Base-by-base conservation (phyloP, 768 basidiomycete species). In the Lactarius vividus region DNA sequence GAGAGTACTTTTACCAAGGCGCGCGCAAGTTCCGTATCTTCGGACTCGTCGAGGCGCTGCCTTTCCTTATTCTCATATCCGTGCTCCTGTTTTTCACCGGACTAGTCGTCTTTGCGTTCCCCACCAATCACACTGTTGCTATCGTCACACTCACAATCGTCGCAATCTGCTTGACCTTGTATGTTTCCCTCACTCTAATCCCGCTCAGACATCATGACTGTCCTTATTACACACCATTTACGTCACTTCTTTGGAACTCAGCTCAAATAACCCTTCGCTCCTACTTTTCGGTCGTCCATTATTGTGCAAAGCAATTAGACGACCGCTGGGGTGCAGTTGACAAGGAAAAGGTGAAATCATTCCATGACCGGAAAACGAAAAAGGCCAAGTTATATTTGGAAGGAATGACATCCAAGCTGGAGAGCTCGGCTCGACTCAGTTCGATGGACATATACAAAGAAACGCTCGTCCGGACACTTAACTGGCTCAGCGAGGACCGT, bases 41-140 rank as follows among this genome's bases (percentile, higher is more conserved):
- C 8, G 71, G 74, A 2, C 70, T 83, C 8, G 78, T 82, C 5
- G 76, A 79, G 40, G 67, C 74, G n/a, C 79, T 84, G 35, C 53
- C 53, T 2, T 28, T 15, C 18, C 26, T 62, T 29, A 28, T 62
- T 3, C 61, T 55, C 28, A 11, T 11, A 11, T 54, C 53, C 1
- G 20, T 56, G 15, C 1, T 54, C 5, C n/a, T 62, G 8, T 62
- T 62, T 16, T 62, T 52, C n/a, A 4, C 46, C 7, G 61, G 53
- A 3, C 61, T 62, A 6, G 6, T 62, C 53, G 52, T 28, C 61
- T 62, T 62, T 11, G 29, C 55, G 7, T 56, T 42, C 44, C 26
- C 20, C 39, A 35, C 55, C 55, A 54, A 56, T 26, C 42, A 40
- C 26, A 42, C 10, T 3, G 39, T 62, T 6, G 46, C 61, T 0